phyloP scores from a whole-genome alignment of 2,329 filamentous ascomycete species.

The Cercospora beticola region DNA sequence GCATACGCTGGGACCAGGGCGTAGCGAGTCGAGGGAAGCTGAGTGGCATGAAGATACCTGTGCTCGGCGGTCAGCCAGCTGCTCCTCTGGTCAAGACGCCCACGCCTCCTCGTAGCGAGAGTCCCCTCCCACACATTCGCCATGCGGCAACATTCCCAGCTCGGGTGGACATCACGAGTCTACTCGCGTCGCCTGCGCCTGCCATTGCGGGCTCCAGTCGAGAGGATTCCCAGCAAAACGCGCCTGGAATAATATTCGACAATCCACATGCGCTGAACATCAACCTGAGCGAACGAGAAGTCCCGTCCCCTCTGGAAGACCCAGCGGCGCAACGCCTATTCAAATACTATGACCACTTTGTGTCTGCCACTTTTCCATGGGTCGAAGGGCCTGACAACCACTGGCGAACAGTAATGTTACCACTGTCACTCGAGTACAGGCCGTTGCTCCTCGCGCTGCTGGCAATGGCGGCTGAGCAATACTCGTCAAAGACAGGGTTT shows the following conservation, averaged over 20 bases:
- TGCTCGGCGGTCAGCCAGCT: slow-evolving; percentile 6
- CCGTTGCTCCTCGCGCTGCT: slow-evolving; percentile 13
- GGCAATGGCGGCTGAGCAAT: slow-evolving; percentile 12
- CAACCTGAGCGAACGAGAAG: not conserved
- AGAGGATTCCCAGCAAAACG: not conserved
- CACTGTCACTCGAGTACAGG: slow-evolving; percentile 7
- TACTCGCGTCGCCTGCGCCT: not conserved
- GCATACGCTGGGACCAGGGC: slow-evolving; percentile 17
- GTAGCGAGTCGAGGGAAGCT: slow-evolving; percentile 13
- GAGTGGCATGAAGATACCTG: slow-evolving; percentile 15
- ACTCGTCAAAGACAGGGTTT: not conserved
- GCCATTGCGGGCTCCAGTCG: not conserved
- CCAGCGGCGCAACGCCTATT: slow-evolving; percentile 9
- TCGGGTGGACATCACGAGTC: slow-evolving; percentile 8
- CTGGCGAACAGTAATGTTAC: slow-evolving; percentile 15
- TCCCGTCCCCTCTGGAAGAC: slow-evolving; percentile 3
- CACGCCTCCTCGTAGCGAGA: not conserved
- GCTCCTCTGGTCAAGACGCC: slow-evolving; percentile 1
- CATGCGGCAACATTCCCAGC: not conserved
- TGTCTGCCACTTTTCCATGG: slow-evolving; percentile 10
- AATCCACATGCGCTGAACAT: slow-evolving; percentile 11
- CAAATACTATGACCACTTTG: slow-evolving; percentile 15
- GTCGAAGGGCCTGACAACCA: slow-evolving; percentile 11
- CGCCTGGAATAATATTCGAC: not conserved
- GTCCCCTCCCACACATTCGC: not conserved